Evolutionary conservation across 129 eudicot genomes (phyloP), one percentile per base, ranked within the genome.

Genomic region (Artemisia annua): DNA sequence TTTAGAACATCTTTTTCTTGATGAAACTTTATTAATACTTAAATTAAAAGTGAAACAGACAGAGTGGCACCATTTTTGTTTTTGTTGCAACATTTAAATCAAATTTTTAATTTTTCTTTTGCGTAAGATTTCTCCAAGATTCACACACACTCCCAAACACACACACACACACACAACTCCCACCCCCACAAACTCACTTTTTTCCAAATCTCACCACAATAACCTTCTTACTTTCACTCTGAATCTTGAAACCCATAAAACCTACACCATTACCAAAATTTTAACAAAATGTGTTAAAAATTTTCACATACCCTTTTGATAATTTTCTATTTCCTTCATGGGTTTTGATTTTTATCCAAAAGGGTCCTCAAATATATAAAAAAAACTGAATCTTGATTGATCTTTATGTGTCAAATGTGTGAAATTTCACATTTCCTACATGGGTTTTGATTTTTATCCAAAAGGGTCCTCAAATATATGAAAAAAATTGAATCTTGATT

Each of bases 101-200:
- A 24, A 66, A 8, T 64, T 26, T 67, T 30, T 35, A 73, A 83
- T 19, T 69, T 15, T 68, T 58, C 75, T 70, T 84, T 83, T 75
- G 76, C 85, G 85, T 87, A 87, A 83, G 83, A 76, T 72, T 84
- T 78, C 79, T 81, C 81, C 84, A 84, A 79, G 83, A 62, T 81
- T 76, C 82, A 78, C 87, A 79, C 73, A 75, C 73, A 75, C 72
- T 75, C 91, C 88, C 77, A 83, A 61, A 83, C 78, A 69, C 74
- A 44, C 62, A 63, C 44, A 83, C 78, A 69, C 74, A 44, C 62
- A 63, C 44, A 28, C 67, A 58, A 11, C 55, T 53, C 72, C 48
- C 52, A 32, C 75, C 75, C 75, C 52, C 58, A 53, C 73, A 67
- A 50, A 46, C 22, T 64, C 77, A 63, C 73, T 78, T 71, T 74